Base-by-base conservation (phyloP, 306 rosid species). In the Cicer arietinum region DNA sequence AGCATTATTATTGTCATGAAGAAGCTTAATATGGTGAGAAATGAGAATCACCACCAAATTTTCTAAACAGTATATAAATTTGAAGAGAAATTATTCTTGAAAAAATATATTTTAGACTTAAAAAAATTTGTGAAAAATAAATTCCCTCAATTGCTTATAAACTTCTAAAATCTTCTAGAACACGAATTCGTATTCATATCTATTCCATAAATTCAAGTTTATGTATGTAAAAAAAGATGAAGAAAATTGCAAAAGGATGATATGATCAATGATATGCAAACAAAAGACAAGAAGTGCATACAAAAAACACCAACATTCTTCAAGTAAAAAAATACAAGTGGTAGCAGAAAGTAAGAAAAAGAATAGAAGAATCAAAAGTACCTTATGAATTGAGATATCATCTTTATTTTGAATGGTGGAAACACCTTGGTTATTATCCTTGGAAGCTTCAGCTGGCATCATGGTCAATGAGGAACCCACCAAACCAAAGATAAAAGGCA, bases 381-480 rank as follows among this genome's bases (percentile, higher is more conserved):
- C 86, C 86, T 73, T 82, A 35, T 73, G 82, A 60, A 67, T 73
- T 82, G 80, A 39, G 68, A 53, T 51, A 62, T 77, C n/a, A 51
- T 0, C 60, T 40, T 40, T 73, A 51, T 67, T 56, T 58, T 73
- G 71, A 66, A 51, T 46, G 52, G 41, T 73, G 59, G 7, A 18
- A 42, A 8, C 8, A 12, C 30, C 72, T 66, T 82, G 45, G 60
- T 56, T 37, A 18, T 43, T n/a, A 41, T 43, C 56, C 16, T 18
- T 71, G 64, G 77, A 10, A 41, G 62, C 35, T 65, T 82, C 64
- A 45, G 83, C 51, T 52, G 54, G 22, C 86, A 82, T 78, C 86
- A 82, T 78, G 57, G 12, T 72, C 45, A 82, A 17, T 68, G 75
- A 42, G 75, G 78, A 57, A 74, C 72, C 81, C 69, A 77, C 72